Percentiles rank a stretch among this genome's conserved stretches.
Evolutionary conservation across 495 filamentous ascomycete genomes (phyloP).

Genomic region (Penicillium ochrochloron): DNA sequence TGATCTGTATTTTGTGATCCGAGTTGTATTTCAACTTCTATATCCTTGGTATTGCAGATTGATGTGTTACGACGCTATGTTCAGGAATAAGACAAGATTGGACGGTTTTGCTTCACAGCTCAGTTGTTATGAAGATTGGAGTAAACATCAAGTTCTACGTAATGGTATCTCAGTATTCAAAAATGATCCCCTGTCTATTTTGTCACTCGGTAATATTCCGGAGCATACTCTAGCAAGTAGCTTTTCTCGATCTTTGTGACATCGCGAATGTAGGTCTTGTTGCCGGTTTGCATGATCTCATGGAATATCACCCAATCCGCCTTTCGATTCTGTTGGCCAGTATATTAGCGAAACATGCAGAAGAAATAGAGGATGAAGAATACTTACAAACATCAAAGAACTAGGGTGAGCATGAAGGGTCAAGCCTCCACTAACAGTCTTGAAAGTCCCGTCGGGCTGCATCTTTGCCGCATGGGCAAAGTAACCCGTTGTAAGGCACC

Average conservation of each 20-base stretch:
- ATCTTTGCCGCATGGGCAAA: conserved; percentile 96
- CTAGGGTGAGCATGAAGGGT: conserved; percentile 88
- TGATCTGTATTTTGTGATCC: too few relatives aligned
- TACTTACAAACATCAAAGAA: conserved; percentile 85
- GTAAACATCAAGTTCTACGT: too few relatives aligned
- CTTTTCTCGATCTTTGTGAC: conserved; percentile 87
- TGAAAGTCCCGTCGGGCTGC: conserved; percentile 92
- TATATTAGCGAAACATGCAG: conserved; percentile 22
- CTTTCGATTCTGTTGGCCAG: conserved; percentile 72
- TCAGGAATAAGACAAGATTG: too few relatives aligned
- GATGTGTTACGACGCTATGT: too few relatives aligned
- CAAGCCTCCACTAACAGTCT: conserved; percentile 72
- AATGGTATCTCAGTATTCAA: background rate
- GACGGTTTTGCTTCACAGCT: too few relatives aligned
- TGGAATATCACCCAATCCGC: conserved; percentile 98
- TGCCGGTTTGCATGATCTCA: conserved; percentile 89
- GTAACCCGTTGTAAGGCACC: conserved; percentile 88
- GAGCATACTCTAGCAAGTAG: conserved; percentile 89
- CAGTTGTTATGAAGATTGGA: too few relatives aligned
- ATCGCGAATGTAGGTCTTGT: conserved; percentile 90
- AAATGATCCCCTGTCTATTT: conserved; percentile 7
- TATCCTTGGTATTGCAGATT: too few relatives aligned
- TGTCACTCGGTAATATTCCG: conserved; percentile 75
- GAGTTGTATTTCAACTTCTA: too few relatives aligned
- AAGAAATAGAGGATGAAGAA: background rate